Base-by-base conservation (phyloP, 352 stramenopile genomes). In the Pythium rhizo-oryzae region DNA sequence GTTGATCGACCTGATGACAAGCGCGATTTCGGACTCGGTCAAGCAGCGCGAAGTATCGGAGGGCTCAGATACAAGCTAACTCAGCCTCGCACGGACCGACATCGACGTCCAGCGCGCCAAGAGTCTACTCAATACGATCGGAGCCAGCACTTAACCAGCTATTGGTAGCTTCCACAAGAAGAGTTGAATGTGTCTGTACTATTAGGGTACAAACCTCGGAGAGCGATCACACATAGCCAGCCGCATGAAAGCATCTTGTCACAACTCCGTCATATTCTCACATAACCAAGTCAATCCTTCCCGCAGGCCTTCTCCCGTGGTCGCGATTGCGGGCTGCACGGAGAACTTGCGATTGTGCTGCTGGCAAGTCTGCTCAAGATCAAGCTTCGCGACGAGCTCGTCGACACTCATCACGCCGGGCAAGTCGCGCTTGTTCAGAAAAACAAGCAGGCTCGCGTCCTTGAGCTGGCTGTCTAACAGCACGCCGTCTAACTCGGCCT, bases 371-470 rank as follows among this genome's bases (percentile, higher is more conserved):
- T 84, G 59, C 53, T 89, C 70, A 43, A 93, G 77, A 41, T 76
- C 74, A 18, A 96, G 77, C 5, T 76, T 75, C 2, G 71, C 41
- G 1, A 74, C 79, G 46, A 94, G 68, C 54, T 91, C 69, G 44
- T 84, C 69, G 53, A 90, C 72, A 16, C 75, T 79, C 54, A 80
- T 74, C 49, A 78, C 80, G 8, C 69, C 64, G 2, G 79, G 76
- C n/a, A 94, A 67, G 59, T 94, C 83, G 15, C 79, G 79, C 59
- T 96, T 96, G 74, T 93, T 96, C 18, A 94, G 74, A 46, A 92
- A 76, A 35, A 93, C 70, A 25, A 94, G 71, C 13, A 94, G 65
- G 47, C 79, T 87, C 21, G 83, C 77, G 35, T 91, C 77, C 53
- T 78, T 46, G 24, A 96, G 80, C 30, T 96, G 86, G 37, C 56